These are phyloP conservation scores for Yamadazyma oceani DNA, from an alignment of 1,139 yeast genomes.

Conservation along the genomic window DNA sequence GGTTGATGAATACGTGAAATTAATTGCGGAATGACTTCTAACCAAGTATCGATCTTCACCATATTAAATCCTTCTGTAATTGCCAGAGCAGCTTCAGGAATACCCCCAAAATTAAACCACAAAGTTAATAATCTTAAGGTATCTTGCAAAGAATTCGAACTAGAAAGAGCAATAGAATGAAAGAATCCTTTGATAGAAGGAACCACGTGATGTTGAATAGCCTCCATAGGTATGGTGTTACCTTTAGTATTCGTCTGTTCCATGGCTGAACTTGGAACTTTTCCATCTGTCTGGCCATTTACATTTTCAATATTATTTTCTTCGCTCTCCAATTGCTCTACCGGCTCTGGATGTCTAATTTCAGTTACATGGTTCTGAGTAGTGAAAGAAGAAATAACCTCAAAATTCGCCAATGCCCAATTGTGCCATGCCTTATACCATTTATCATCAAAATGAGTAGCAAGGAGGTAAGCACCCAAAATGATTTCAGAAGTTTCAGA, in stretches of 20 bases:
- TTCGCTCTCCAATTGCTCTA: constrained; percentile 23
- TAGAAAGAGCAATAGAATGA: constrained; percentile 87
- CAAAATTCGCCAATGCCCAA: constrained; percentile 98
- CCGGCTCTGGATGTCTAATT: constrained; percentile 24
- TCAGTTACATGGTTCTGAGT: constrained; percentile 33
- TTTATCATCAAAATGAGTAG: constrained; percentile 87
- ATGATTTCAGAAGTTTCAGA: constrained; percentile 76
- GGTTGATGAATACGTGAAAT: constrained; percentile 97
- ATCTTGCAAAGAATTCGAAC: constrained; percentile 87
- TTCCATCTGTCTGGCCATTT: constrained; percentile 4
- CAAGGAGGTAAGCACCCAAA: constrained; percentile 86
- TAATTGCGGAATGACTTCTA: constrained; percentile 92
- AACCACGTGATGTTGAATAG: constrained; percentile 81
- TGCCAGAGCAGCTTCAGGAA: constrained; percentile 86
- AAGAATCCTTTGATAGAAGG: constrained; percentile 96
- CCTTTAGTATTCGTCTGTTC: constrained; percentile 1
- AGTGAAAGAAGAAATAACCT: constrained; percentile 74
- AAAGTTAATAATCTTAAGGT: constrained; percentile 84
- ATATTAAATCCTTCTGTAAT: constrained; percentile 88
- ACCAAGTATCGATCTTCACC: constrained; percentile 91
- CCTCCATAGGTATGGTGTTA: constrained; percentile 46
- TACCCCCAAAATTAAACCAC: constrained; percentile 96
- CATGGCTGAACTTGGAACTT: constrained; percentile 6
- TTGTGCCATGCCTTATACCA: constrained; percentile 99
- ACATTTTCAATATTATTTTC: constrained; percentile 10